Base-by-base conservation (phyloP, 768 basidiomycete genomes). In the Amanita jacksonii region DNA sequence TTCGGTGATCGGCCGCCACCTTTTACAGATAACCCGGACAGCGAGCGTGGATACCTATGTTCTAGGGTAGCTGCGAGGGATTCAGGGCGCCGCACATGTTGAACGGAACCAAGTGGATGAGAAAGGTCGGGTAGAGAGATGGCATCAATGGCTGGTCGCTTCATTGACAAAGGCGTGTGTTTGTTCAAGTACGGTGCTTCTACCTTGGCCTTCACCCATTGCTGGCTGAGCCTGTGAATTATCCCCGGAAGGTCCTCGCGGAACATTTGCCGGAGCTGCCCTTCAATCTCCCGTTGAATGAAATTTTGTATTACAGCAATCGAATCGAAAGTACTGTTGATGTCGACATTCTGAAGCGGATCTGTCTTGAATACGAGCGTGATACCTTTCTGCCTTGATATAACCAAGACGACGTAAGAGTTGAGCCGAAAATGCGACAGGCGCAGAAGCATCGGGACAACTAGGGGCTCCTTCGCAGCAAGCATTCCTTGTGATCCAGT, bases 311-410 rank as follows among this genome's bases (percentile, higher is more conserved):
- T 96, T 51, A 97, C 93, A 36, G 88, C 90, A 50, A 99, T 94
- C 3, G 89, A 91, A 63, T 99, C 96, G 56, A 99, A 99, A 2
- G 93, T 97, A 61, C 85, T 87, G 63, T 86, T 92, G 59, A 99
- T 98, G 57, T 98, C 89, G 42, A 99, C 92, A 52, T 90, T 88
- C 64, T 99, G 92, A 30, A 99, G 74, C 1, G 96, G 96, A 63
- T 99, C 96, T 27, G 96, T 98, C 68, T 98, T 98, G 79, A 99
- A 99, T 19, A 98, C 96, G 42, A 99, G 79, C 0, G 96, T 98
- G 58, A 98, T 97, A 33, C 96, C 96, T 57, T 97, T 97, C 59
- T 92, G 89, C 52, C 89, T 87, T 19, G 93, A 97, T 46, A 99
- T 89, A 54, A 98, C 93, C 46, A 99, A 80, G 51, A 98, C 93